These are phyloP conservation scores for Wickerhamiella infanticola DNA, from an alignment of 1,139 yeast genomes.

Conservation along the genomic window DNA sequence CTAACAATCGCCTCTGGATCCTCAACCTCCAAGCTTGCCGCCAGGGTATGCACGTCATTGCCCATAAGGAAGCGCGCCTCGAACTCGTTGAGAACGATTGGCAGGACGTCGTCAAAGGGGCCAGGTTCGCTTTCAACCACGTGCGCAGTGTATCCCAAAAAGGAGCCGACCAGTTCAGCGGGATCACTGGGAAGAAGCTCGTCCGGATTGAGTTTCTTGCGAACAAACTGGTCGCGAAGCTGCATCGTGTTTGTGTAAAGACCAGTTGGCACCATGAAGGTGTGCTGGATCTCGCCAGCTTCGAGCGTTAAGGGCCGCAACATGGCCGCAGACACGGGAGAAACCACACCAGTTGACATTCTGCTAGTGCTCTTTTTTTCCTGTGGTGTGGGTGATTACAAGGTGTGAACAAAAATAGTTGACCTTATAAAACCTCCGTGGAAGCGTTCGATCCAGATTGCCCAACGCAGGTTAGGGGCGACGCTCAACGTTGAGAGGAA, in stretches of 20 bases:
- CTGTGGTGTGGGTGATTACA: background rate
- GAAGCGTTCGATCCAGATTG: background rate
- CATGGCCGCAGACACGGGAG: constrained; percentile 33
- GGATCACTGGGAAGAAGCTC: constrained; percentile 77
- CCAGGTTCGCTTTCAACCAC: constrained; percentile 36
- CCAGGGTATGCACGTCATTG: constrained; percentile 80
- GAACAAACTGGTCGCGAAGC: constrained; percentile 70
- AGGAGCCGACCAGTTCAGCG: constrained; percentile 76
- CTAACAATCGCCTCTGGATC: constrained; percentile 37
- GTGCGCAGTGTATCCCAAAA: constrained; percentile 63
- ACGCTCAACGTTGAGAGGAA: background rate
- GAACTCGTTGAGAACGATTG: constrained; percentile 62
- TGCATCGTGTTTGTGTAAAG: constrained; percentile 71
- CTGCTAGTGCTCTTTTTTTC: background rate
- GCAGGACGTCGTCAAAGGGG: constrained; percentile 54
- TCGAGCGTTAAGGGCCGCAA: constrained; percentile 66
- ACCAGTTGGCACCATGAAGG: constrained; percentile 71
- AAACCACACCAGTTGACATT: constrained; percentile 26
- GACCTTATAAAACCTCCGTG: background rate
- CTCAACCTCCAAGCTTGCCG: constrained; percentile 43
- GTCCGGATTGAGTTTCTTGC: constrained; percentile 34
- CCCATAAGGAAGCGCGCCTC: constrained; percentile 62
- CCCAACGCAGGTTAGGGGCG: background rate
- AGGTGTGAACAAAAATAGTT: background rate
- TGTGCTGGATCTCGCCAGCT: constrained; percentile 81